These are phyloP conservation scores for Linnemannia hyalina DNA, from an alignment of 192 early-diverging fungal species.

Conservation along the genomic window DNA sequence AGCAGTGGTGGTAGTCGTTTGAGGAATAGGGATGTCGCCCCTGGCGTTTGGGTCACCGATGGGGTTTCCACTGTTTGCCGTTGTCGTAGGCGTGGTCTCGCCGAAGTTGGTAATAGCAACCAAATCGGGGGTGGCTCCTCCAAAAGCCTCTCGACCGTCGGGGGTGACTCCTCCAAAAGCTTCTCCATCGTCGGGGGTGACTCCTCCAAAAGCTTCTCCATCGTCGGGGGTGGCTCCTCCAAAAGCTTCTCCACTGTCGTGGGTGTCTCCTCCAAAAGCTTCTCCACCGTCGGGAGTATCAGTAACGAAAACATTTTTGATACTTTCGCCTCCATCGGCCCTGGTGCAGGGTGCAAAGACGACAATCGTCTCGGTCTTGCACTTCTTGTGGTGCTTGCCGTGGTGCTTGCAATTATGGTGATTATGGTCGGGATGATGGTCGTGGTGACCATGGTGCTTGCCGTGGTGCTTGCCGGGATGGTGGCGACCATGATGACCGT, in stretches of 20 bases:
- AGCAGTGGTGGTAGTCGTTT: too few relatives aligned
- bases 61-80: neutral
- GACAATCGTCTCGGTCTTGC: conserved; percentile 32
- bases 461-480: neutral
- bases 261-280: too few relatives aligned
- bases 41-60: neutral
- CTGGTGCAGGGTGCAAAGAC: conserved; percentile 18
- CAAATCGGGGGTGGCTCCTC: too few relatives aligned
- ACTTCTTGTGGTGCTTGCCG: conserved; percentile 9
- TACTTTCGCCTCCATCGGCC: neutral
- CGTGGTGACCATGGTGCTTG: neutral
- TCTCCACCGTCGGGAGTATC: neutral
- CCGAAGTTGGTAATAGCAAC: too few relatives aligned
- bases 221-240: too few relatives aligned
- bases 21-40: too few relatives aligned
- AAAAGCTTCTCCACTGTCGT: too few relatives aligned
- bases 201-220: neutral
- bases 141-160: neutral
- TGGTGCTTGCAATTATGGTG: conserved; percentile 3
- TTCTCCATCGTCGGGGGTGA: neutral
- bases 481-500: neutral
- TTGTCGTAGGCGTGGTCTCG: neutral
- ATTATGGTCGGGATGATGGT: neutral
- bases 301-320: neutral
- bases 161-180: too few relatives aligned